A percentile compares a stretch with the other conserved stretches of the same genome.
Evolutionary conservation across 805 yeast genomes (phyloP).

Genomic region (Spathaspora boniae): DNA sequence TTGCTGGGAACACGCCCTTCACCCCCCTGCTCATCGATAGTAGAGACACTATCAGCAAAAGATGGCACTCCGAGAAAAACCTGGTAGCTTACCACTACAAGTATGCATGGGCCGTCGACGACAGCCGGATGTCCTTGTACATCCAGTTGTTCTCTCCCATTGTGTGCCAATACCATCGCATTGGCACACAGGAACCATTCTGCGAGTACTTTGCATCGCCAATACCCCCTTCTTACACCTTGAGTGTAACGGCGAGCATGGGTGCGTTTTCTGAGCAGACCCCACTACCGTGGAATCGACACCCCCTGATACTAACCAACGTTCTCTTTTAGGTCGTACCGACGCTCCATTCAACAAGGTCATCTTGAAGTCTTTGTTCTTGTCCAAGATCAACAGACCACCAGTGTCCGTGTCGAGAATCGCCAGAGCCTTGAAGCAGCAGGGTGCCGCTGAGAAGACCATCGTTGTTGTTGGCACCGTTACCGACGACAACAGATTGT

Average conservation of each 20-base stretch:
- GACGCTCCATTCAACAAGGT: slow-evolving; percentile 99
- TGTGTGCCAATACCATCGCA: neutral
- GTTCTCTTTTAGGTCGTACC: slow-evolving; percentile 74
- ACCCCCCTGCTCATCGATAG: slow-evolving; percentile 8
- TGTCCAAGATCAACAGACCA: slow-evolving; percentile 99
- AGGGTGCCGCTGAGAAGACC: slow-evolving; percentile 85
- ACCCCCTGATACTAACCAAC: slow-evolving; percentile 26
- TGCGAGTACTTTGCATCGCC: slow-evolving; percentile 37
- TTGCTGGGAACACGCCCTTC: no score
- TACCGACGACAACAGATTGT: slow-evolving; percentile 95
- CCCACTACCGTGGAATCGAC: slow-evolving; percentile 8
- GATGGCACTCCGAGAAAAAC: neutral
- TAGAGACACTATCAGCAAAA: slow-evolving; percentile 10
- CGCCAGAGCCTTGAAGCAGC: slow-evolving; percentile 74
- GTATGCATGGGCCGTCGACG: slow-evolving; percentile 3
- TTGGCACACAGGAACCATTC: slow-evolving; percentile 16
- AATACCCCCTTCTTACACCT: no score
- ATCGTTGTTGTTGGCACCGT: slow-evolving; percentile 99
- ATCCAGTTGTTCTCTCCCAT: neutral
- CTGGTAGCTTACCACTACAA: slow-evolving; percentile 11
- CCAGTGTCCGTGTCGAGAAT: slow-evolving; percentile 96
- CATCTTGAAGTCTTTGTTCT: slow-evolving; percentile 88
- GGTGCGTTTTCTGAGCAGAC: slow-evolving; percentile 49
- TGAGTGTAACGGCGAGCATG: slow-evolving; percentile 10
- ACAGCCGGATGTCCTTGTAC: neutral